Evolutionary conservation across 139 green algal species (phyloP), one percentile per base, ranked within the genome.

Genomic region (Chlamydomonas sp.): DNA sequence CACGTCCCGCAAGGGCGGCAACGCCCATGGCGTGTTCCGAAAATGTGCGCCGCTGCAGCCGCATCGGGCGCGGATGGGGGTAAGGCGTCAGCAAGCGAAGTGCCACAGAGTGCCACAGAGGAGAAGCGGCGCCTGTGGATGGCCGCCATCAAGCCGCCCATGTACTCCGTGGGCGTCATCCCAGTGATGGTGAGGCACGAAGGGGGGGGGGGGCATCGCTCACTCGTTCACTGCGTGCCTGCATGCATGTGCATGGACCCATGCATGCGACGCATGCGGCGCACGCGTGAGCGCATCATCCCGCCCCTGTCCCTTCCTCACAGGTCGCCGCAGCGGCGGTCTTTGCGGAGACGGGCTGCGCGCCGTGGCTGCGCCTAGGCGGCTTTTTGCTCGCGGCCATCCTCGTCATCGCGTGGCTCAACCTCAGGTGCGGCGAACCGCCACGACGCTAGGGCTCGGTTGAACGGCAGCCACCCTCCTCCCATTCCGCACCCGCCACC

Each of bases 331-430:
- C 81, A 8, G 84, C 87, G 2, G 74, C 80, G 3, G 85, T 79
- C 2, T 93, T 81, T 57, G 58, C 64, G 2, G 36, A 84, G 29
- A 74, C 64, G 1, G 89, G 89, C 2, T 35, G 58, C 0, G 30
- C 87, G 2, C 31, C 74, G 0, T 67, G 71, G 49, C 49, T 50
- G 5, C 76, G 76, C 6, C 85, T 72, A 10, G 48, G 33, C 3
- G 66, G 73, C 4, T 68, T 97, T 1, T 74, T 85, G 10, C 0
- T 89, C 2, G 87, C 83, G 0, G 77, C 83, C 22, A 77, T 91
- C 28, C 48, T 76, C n/a, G 83, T 96, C 71, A 97, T 98, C 54
- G 90, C 81, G 22, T 98, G 93, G 93, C 80, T 98, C n/a, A 98
- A 98, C 66, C 78, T 97, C 0, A 95, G 89, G 89, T 92, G 65